These are phyloP conservation scores for Syzygium malaccense DNA, from an alignment of 441 rosid species.

Conservation along the genomic window DNA sequence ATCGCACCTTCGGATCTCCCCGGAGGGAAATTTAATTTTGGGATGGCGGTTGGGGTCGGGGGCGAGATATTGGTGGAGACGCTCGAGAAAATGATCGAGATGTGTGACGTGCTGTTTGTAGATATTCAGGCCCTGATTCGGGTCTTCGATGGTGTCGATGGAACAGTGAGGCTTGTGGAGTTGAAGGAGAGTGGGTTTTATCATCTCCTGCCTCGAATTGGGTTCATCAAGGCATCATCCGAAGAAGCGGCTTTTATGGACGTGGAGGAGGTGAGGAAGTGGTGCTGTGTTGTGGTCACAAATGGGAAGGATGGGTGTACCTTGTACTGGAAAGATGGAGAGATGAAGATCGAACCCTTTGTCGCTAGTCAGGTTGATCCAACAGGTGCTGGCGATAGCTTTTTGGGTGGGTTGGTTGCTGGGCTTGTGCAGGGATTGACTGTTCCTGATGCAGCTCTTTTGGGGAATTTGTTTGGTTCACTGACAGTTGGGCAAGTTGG, in stretches of 20 bases:
- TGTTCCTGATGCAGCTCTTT: slow-evolving; percentile 77
- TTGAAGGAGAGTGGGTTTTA: slow-evolving; percentile 47
- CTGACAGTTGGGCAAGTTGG: slow-evolving; percentile 83
- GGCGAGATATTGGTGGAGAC: slow-evolving; percentile 85
- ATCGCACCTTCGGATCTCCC: slow-evolving; percentile 68
- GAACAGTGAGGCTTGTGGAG: slow-evolving; percentile 52
- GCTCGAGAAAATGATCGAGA: slow-evolving; percentile 66
- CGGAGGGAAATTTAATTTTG: slow-evolving; percentile 36
- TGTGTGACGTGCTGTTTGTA: slow-evolving; percentile 55
- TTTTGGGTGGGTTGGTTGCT: slow-evolving; percentile 64
- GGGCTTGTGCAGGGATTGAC: slow-evolving; percentile 73
- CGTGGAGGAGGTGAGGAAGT: slow-evolving; percentile 53
- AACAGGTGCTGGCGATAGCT: slow-evolving; percentile 93
- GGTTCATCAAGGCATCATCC: slow-evolving; percentile 73
- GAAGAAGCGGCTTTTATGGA: slow-evolving; percentile 83
- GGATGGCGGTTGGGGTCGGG: slow-evolving; percentile 93
- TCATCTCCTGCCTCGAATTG: slow-evolving; percentile 48
- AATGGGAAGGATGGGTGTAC: slow-evolving; percentile 74
- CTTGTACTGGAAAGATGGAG: slow-evolving; percentile 49
- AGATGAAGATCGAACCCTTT: slow-evolving; percentile 43
- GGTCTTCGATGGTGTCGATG: slow-evolving; percentile 44
- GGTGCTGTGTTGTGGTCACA: slow-evolving; percentile 83
- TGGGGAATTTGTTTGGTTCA: slow-evolving; percentile 85
- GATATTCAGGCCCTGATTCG: slow-evolving; percentile 82
- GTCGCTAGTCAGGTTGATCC: slow-evolving; percentile 79